Conservation (phyloP, 2,329 filamentous ascomycete species). For the Xylariales sp. region DNA sequence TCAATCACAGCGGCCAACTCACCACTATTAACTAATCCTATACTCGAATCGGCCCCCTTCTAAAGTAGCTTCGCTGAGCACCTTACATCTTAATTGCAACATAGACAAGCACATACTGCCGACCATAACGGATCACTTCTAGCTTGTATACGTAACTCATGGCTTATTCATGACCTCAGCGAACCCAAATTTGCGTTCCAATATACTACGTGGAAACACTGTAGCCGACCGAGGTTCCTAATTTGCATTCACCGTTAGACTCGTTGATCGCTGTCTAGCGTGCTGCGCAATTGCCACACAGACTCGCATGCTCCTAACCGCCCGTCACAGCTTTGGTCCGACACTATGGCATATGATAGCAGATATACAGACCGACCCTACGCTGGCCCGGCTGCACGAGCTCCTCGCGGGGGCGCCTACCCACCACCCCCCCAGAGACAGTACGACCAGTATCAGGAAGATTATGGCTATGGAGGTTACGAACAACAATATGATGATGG, state of each 20-base stretch:
- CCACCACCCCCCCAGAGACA: slow-evolving; percentile 47
- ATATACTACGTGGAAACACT: slow-evolving; percentile 24
- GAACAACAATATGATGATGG: slow-evolving; percentile 57
- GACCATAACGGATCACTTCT: slow-evolving; percentile 1
- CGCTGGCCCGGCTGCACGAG: slow-evolving; percentile 58
- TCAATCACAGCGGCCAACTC: slow-evolving; percentile 21
- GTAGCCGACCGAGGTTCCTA: neutral
- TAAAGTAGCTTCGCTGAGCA: neutral
- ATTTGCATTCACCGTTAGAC: slow-evolving; percentile 8
- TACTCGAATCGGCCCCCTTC: slow-evolving; percentile 2
- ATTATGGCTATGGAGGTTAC: slow-evolving; percentile 58
- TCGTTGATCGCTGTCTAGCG: slow-evolving; percentile 27
- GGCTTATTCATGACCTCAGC: slow-evolving; percentile 27
- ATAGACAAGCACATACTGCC: neutral
- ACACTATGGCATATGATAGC: slow-evolving; percentile 63
- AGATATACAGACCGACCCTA: slow-evolving; percentile 62
- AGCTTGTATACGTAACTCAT: slow-evolving; percentile 20
- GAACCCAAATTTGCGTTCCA: slow-evolving; percentile 20
- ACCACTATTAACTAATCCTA: slow-evolving; percentile 27
- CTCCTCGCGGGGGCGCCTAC: slow-evolving; percentile 47
- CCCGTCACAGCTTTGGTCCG: slow-evolving; percentile 12
- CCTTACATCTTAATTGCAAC: neutral
- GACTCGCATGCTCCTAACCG: neutral
- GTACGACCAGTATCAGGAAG: slow-evolving; percentile 60
- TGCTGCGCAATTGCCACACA: slow-evolving; percentile 8